A percentile compares a stretch with the other conserved stretches of the same genome.
Evolutionary conservation across 805 yeast species (phyloP).

Genomic region (Starmerella sp.): DNA sequence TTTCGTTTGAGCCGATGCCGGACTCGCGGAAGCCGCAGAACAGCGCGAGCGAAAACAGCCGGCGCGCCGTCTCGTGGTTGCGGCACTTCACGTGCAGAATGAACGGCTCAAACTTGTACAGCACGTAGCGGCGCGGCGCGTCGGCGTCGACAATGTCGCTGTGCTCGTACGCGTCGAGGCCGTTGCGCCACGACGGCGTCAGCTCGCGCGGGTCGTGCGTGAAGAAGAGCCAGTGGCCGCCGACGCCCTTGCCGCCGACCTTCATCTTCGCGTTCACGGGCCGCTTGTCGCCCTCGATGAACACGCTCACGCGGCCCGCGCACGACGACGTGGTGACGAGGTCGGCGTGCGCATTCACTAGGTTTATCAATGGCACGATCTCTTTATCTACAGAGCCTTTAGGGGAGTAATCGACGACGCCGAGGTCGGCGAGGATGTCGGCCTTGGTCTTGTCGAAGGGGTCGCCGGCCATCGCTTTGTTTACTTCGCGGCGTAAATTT

Average conservation of each 20-base stretch:
- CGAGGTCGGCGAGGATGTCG: conserved; percentile 21
- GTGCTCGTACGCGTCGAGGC: conserved; percentile 20
- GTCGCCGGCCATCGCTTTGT: conserved; percentile 1
- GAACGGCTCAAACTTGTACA: conserved; percentile 76
- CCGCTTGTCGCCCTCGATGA: conserved; percentile 57
- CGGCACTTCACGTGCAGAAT: conserved; percentile 77
- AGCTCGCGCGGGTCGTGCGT: conserved; percentile 50
- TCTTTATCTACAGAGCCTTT: conserved; percentile 73
- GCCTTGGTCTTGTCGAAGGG: conserved; percentile 17
- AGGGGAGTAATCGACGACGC: conserved; percentile 45
- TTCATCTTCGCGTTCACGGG: conserved; percentile 25
- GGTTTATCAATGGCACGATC: conserved; percentile 59
- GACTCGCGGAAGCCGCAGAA: conserved; percentile 77
- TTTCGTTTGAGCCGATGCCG: conserved; percentile 68
- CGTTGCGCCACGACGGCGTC: conserved; percentile 26
- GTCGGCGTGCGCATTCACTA: conserved; percentile 51
- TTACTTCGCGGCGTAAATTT: no score
- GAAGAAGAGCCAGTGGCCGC: conserved; percentile 75
- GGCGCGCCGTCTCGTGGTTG: conserved; percentile 44
- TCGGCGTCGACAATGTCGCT: conserved; percentile 3
- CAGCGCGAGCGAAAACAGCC: conserved; percentile 60
- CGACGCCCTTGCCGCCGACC: conserved; percentile 75
- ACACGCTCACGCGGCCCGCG: conserved; percentile 76
- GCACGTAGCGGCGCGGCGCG: conserved; percentile 41
- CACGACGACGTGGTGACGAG: conserved; percentile 84